phyloP scores from a whole-genome alignment of 208 protist genomes.

The Endotrypanum monterogeii region DNA sequence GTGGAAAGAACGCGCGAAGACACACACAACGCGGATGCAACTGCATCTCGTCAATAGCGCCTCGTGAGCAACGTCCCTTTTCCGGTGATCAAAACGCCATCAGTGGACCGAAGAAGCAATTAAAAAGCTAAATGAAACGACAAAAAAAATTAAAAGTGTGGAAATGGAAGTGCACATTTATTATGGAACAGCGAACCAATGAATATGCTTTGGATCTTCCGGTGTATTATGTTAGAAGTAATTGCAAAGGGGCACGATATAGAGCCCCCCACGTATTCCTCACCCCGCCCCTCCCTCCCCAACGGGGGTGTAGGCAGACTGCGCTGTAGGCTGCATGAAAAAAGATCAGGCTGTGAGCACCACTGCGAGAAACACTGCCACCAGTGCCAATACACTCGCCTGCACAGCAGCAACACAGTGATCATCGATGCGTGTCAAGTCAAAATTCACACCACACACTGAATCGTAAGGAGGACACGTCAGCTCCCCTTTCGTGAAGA shows the following conservation, averaged over 20 bases:
- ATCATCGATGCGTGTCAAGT: background rate
- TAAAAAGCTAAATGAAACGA: background rate
- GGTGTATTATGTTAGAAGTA: too few species aligned
- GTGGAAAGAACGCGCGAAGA: background rate
- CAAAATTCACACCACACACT: conserved; percentile 28
- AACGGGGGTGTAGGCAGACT: background rate
- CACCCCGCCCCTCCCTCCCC: background rate
- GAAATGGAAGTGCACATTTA: too few species aligned
- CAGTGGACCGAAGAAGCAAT: background rate
- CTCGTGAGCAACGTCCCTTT: background rate
- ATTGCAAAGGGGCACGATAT: too few species aligned
- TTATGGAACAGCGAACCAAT: too few species aligned
- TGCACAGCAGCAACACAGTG: background rate
- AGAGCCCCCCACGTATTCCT: too few species aligned
- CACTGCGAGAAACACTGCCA: background rate
- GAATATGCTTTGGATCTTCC: too few species aligned
- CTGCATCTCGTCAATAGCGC: background rate
- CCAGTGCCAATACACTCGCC: background rate
- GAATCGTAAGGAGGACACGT: conserved; percentile 36
- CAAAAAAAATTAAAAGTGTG: background rate
- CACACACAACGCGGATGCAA: background rate
- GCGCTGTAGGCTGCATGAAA: background rate
- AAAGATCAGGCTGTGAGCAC: background rate
- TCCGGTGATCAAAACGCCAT: background rate
- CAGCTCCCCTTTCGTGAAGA: conserved; percentile 26